Base-by-base conservation (phyloP, 805 yeast genomes). In the Myxozyma neglecta region DNA sequence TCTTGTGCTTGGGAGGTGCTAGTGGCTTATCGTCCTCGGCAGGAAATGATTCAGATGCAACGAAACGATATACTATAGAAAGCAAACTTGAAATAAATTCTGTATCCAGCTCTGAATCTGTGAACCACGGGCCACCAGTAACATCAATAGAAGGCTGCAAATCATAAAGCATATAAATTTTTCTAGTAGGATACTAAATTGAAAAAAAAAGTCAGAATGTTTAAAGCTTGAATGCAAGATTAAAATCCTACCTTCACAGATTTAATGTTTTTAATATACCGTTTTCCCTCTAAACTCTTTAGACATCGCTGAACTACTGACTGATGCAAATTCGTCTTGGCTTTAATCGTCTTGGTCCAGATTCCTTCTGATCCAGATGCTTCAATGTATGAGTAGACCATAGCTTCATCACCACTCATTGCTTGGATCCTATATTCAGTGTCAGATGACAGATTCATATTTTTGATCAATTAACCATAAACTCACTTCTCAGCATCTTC, bases 81-180 rank as follows among this genome's bases (percentile, higher is more conserved):
- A 90, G 74, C 58, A 94, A 76, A 52, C 90, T 85, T 67, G 90
- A 93, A 61, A 94, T 92, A 70, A 94, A 94, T 74, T 93, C 98
- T 2, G 90, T 85, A 72, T 94, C 99, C 60, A 94, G 80, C 74
- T 94, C 98, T 40, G 92, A 85, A 72, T 94, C 99, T 0, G 97
- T 91, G 72, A 92, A 94, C 99, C 99, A 94, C 3, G 98, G 98
- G 5, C 99, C 99, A 66, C 99, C 99, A 0, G 98, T 94, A 43
- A 94, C 94, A 68, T 93, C 98, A 37, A 90, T 86, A 2, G 96
- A 88, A 5, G 99, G 99, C 72, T 91, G 97, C 67, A 94, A 78
- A 71, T 90, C 86, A 73, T 92, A 93, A 57, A 94, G 80, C 98
- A 94, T 94, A 75, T 93, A 96, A 39, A 94, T 93, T 71, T 94